Evolutionary conservation across 768 basidiomycete species (phyloP).

Genomic region (Crepidotus variabilis): DNA sequence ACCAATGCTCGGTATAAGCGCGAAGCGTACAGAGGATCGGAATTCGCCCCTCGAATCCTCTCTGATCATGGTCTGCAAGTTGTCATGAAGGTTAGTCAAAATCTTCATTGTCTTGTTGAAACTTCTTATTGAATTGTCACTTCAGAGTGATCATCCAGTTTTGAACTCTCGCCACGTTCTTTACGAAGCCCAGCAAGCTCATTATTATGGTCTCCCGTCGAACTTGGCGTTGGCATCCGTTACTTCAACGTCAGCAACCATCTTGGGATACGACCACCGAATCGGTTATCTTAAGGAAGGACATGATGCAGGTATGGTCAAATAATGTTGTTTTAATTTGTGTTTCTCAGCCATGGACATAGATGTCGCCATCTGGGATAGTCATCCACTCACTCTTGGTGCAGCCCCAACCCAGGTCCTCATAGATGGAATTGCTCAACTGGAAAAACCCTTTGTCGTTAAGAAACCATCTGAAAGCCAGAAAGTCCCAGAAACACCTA

Average conservation of each 20-base stretch:
- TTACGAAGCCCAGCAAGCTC: conserved; percentile 75
- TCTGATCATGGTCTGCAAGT: conserved; percentile 66
- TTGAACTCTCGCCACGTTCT: conserved; percentile 68
- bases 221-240: conserved; percentile 67
- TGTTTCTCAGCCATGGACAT: neutral
- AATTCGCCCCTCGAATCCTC: conserved; percentile 72
- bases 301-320: conserved; percentile 58
- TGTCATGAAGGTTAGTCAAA: conserved; percentile 59
- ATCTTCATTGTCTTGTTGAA: neutral
- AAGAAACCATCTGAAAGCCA: conserved; percentile 56
- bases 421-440: conserved; percentile 81
- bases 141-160: conserved; percentile 58
- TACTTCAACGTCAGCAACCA: conserved; percentile 65
- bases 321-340: neutral
- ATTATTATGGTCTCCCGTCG: conserved; percentile 66
- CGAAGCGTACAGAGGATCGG: conserved; percentile 76
- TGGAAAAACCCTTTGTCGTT: conserved; percentile 39
- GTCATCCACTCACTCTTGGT: conserved; percentile 73
- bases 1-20: conserved; percentile 57
- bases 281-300: conserved; percentile 67
- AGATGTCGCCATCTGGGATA: conserved; percentile 75
- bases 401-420: conserved; percentile 79
- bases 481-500: conserved; percentile 46
- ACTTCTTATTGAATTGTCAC: neutral
- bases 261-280: conserved; percentile 72